These are phyloP conservation scores for Fonsecaea multimorphosa DNA, from an alignment of 2,329 filamentous ascomycete species.

Conservation along the genomic window DNA sequence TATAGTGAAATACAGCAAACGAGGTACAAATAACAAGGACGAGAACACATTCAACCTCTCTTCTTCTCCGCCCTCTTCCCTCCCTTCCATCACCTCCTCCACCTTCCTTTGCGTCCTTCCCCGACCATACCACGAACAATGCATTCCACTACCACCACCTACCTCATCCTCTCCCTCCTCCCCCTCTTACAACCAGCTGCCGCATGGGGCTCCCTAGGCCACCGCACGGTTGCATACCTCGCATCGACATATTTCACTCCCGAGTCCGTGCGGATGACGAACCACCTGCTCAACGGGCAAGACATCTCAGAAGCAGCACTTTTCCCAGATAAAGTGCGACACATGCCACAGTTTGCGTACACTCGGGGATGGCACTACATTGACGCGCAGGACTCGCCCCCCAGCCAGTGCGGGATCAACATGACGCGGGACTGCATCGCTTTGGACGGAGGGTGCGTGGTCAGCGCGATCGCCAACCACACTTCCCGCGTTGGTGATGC, in stretches of 20 bases:
- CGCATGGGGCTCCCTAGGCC: conserved; percentile 61
- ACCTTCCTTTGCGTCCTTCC: neutral
- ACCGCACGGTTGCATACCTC: conserved; percentile 62
- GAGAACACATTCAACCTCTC: neutral
- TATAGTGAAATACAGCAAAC: too few species aligned
- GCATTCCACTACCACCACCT: neutral
- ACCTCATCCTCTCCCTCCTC: conserved; percentile 7
- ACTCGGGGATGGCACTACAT: conserved; percentile 40
- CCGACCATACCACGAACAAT: neutral
- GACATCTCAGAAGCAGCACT: conserved; percentile 40
- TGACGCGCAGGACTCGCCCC: conserved; percentile 38
- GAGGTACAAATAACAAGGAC: neutral
- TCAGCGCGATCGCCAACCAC: conserved; percentile 62
- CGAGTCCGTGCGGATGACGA: conserved; percentile 29
- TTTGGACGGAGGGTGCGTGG: conserved; percentile 52
- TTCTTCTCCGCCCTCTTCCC: neutral
- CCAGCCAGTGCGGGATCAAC: conserved; percentile 37
- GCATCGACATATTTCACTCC: conserved; percentile 44
- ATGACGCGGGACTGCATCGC: conserved; percentile 56
- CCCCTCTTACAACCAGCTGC: neutral
- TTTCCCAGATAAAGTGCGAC: conserved; percentile 39
- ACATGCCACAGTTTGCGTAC: conserved; percentile 39
- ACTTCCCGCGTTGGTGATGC: conserved; percentile 48
- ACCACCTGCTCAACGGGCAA: conserved; percentile 38
- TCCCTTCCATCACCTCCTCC: neutral